Evolutionary conservation across 176 grass and related monocot genomes (phyloP).

Genomic region (Aegilops sharonensis): DNA sequence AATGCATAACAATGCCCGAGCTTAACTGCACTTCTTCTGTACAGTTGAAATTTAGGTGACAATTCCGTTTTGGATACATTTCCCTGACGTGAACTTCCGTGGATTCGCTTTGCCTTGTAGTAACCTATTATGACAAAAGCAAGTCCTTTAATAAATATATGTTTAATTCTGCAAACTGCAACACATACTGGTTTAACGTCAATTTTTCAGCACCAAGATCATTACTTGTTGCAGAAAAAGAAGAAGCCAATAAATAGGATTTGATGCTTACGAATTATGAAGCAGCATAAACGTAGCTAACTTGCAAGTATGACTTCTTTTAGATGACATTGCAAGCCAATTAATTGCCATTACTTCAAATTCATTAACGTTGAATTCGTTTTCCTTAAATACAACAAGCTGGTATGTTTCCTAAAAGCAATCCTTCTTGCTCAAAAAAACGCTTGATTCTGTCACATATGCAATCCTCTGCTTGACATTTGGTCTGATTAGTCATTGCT

Average conservation of each 20-base stretch:
- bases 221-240: slow-evolving; percentile 2
- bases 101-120: neutral
- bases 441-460: neutral
- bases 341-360: neutral
- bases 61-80: neutral
- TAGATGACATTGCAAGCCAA: neutral
- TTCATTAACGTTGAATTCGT: neutral
- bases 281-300: neutral
- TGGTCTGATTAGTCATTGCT: slow-evolving; percentile 23
- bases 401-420: neutral
- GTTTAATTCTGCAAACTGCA: neutral
- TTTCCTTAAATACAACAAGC: neutral
- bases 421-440: neutral
- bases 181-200: slow-evolving; percentile 3
- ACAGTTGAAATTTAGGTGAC: neutral
- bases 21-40: neutral
- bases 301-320: slow-evolving; percentile 9
- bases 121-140: neutral
- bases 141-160: neutral
- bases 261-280: slow-evolving; percentile 6
- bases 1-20: slow-evolving; percentile 13
- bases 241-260: neutral
- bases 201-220: neutral
- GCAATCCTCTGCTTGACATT: neutral
- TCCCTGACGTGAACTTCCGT: neutral